Conservation (phyloP, 257 asterid genomes). For the Coffea eugenioides region DNA sequence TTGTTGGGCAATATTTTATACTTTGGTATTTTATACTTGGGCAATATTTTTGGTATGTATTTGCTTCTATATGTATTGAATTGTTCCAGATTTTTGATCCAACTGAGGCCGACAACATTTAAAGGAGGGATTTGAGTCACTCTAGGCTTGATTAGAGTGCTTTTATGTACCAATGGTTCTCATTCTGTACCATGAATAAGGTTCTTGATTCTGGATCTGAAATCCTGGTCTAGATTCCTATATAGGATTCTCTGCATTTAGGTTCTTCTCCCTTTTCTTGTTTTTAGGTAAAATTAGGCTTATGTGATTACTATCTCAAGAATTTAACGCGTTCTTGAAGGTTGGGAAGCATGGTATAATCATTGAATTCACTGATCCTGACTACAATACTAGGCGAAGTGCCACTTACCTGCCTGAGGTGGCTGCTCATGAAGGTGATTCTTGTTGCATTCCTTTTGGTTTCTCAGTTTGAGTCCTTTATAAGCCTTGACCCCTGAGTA, state of each 20-base stretch:
- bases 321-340: slow-evolving; percentile 36
- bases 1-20: neutral
- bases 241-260: neutral
- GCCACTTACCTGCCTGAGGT: slow-evolving; percentile 99
- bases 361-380: slow-evolving; percentile 88
- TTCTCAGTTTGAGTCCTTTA: slow-evolving; percentile 6
- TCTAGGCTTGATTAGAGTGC: neutral
- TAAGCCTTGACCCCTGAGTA: neutral
- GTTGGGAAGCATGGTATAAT: slow-evolving; percentile 93
- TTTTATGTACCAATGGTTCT: slow-evolving; percentile 9
- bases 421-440: slow-evolving; percentile 93
- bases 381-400: slow-evolving; percentile 56
- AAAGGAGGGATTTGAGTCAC: neutral
- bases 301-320: slow-evolving; percentile 5
- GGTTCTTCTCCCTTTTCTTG: neutral
- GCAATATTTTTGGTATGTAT: neutral
- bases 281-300: neutral
- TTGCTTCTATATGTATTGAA: neutral
- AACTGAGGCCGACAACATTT: neutral
- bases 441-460: slow-evolving; percentile 7
- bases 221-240: neutral
- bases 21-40: neutral
- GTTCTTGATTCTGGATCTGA: neutral
- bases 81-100: neutral
- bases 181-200: slow-evolving; percentile 13